These are phyloP conservation scores for Primulina huaijiensis DNA, from an alignment of 257 asterid genomes.

Conservation along the genomic window DNA sequence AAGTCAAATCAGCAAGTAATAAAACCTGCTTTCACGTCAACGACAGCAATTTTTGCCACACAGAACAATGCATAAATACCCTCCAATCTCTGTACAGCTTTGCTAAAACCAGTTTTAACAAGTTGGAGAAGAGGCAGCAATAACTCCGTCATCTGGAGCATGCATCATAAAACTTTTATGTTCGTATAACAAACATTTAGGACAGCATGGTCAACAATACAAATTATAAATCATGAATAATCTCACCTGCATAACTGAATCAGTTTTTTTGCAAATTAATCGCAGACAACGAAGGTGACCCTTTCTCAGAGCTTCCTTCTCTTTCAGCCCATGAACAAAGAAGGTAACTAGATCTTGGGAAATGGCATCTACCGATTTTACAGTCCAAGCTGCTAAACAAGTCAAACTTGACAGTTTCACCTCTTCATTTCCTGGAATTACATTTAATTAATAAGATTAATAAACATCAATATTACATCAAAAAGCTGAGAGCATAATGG, in stretches of 20 bases:
- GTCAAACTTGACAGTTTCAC: conserved; percentile 80
- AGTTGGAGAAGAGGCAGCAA: conserved; percentile 81
- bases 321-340: conserved; percentile 76
- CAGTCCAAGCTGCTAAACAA: conserved; percentile 79
- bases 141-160: conserved; percentile 68
- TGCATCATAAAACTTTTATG: conserved; percentile 19
- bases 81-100: conserved; percentile 91
- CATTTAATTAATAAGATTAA: too few relatives aligned
- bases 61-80: conserved; percentile 86
- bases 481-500: conserved; percentile 23
- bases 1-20: conserved; percentile 16
- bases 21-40: conserved; percentile 95
- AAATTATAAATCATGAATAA: conserved; percentile 16
- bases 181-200: conserved; percentile 15
- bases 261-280: conserved; percentile 60
- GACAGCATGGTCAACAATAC: conserved; percentile 7
- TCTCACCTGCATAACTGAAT: conserved; percentile 64
- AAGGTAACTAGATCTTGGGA: conserved; percentile 54
- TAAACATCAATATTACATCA: not conserved
- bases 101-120: conserved; percentile 88
- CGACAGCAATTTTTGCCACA: conserved; percentile 66
- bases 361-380: conserved; percentile 67
- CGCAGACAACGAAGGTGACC: conserved; percentile 86
- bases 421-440: conserved; percentile 87
- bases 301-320: conserved; percentile 86